Evolutionary conservation across 2,329 filamentous ascomycete species (phyloP), one percentile per base, ranked within the genome.

Genomic region (Aspergillus tamarii): DNA sequence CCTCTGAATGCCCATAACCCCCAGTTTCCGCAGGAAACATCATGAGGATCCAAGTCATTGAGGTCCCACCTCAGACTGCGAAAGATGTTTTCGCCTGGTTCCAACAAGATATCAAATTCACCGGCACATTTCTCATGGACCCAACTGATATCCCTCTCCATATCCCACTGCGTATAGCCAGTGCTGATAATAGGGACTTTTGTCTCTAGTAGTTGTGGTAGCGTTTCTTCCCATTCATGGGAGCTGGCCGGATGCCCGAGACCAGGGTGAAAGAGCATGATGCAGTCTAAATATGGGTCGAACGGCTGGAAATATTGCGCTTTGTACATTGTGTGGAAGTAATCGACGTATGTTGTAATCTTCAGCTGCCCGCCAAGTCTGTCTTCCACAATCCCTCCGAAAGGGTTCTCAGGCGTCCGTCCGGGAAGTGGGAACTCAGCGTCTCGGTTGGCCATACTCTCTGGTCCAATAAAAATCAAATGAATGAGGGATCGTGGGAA

Each of bases 281-380:
- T 97, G 78, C 92, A 95, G 83, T 99, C 95, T 78, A 99, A 97
- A 82, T 99, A 99, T 0, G 95, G 95, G 76, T 99, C 95, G 76
- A 96, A 97, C 0, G 96, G 95, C 63, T 91, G 88, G 81, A 98
- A 99, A 75, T 94, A 87, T 55, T 93, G 91, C 0, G 94, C 91
- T 76, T 93, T 88, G 81, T 99, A 94, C 70, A 99, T 87, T 2
- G 92, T 98, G 80, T 99, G 94, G 82, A 96, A 99, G 82, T 99
- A 97, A 72, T 99, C 95, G 58, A 98, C 94, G 73, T 94, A 97
- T 0, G 96, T 99, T 77, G 91, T 95, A 74, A 99, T 96, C 83
- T 99, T 99, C 88, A 98, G 89, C 69, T 91, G 90, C 61, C 91
- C 89, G 75, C 91, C 92, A 10, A 99, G 85, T 59, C 94, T 89